Conservation (phyloP, 176 grass and related monocot species). For the Thalia dealbata region DNA sequence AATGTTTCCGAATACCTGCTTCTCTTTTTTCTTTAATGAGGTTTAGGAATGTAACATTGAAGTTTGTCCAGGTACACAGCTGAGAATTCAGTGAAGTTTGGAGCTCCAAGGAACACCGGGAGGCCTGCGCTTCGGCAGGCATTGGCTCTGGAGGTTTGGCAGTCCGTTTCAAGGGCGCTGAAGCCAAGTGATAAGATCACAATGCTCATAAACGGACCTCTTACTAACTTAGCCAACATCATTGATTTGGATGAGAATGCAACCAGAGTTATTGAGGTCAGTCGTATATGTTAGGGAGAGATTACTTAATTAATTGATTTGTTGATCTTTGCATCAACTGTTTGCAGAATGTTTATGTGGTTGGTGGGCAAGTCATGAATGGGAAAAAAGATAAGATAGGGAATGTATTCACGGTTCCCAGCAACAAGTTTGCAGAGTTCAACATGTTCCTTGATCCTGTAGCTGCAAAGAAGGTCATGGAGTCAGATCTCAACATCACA, state of each 20-base stretch:
- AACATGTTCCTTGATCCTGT: slow-evolving; percentile 21
- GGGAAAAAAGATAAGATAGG: neutral
- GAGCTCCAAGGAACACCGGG: slow-evolving; percentile 63
- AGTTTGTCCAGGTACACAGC: slow-evolving; percentile 41
- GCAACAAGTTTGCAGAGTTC: slow-evolving; percentile 17
- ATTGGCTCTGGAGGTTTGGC: slow-evolving; percentile 66
- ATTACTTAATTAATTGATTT: neutral
- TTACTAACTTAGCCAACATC: slow-evolving; percentile 85
- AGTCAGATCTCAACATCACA: slow-evolving; percentile 19
- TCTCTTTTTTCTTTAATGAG: too few relatives aligned
- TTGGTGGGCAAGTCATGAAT: slow-evolving; percentile 8
- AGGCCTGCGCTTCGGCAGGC: slow-evolving; percentile 59
- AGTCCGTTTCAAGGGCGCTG: slow-evolving; percentile 39
- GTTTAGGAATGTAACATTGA: neutral
- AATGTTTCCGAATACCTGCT: too few relatives aligned
- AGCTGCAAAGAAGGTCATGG: slow-evolving; percentile 18
- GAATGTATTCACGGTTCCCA: slow-evolving; percentile 11
- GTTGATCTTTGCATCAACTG: neutral
- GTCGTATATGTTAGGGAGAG: neutral
- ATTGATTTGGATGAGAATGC: slow-evolving; percentile 38
- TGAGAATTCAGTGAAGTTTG: slow-evolving; percentile 60
- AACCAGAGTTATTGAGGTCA: slow-evolving; percentile 46
- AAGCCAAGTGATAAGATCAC: slow-evolving; percentile 52
- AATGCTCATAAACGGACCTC: slow-evolving; percentile 60
- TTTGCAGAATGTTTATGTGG: slow-evolving; percentile 12